Conservation (phyloP, 2,329 filamentous ascomycete genomes). For the Diaporthe humulicola region DNA sequence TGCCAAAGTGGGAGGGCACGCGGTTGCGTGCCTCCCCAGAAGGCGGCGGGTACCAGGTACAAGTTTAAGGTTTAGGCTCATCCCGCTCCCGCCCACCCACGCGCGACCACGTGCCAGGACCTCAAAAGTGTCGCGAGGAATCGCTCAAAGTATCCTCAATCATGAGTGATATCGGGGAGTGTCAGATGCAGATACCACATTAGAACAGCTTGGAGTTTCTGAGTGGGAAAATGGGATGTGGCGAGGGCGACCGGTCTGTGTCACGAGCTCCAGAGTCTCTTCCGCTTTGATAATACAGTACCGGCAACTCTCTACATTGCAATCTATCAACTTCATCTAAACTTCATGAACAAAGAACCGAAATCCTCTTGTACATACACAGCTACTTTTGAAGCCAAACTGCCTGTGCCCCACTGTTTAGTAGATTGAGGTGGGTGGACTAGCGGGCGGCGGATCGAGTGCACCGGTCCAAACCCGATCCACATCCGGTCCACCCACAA, state of each 20-base stretch:
- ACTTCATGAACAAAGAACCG: not conserved
- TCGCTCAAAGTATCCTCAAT: no score
- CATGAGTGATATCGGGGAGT: not conserved
- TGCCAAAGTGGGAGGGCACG: not conserved
- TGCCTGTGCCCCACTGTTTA: not conserved
- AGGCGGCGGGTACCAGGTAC: not conserved
- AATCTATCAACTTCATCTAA: not conserved
- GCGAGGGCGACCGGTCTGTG: no score
- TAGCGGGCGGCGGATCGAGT: no score
- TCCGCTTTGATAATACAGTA: not conserved
- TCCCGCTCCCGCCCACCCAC: not conserved
- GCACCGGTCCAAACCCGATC: no score
- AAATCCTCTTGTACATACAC: not conserved
- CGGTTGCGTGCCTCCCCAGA: not conserved
- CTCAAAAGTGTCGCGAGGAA: not conserved
- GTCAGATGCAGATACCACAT: no score
- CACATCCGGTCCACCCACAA: not conserved
- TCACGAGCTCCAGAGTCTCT: not conserved
- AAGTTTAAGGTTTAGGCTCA: conserved; percentile 1
- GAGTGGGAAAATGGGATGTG: not conserved
- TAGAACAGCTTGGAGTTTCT: not conserved
- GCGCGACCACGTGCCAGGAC: not conserved
- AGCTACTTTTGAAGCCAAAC: not conserved
- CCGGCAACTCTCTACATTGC: not conserved
- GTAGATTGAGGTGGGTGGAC: not conserved